These are phyloP conservation scores for Diddensiella santjacobensis DNA, from an alignment of 805 yeast species.

Conservation along the genomic window DNA sequence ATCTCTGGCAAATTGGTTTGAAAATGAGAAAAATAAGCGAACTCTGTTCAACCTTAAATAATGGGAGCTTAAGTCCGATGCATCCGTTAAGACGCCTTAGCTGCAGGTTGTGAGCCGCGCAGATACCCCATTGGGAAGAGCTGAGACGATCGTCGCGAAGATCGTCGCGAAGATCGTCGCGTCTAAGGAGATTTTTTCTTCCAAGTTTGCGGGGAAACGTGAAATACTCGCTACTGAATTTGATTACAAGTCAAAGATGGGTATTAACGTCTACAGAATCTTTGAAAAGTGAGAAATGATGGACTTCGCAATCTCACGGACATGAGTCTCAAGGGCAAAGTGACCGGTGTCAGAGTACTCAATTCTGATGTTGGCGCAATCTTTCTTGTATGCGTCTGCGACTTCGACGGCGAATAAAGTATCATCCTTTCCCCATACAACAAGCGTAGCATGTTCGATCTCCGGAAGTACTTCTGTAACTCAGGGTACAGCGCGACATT, in stretches of 20 bases:
- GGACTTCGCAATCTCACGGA: conserved; percentile 32
- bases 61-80: neutral
- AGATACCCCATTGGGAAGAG: neutral
- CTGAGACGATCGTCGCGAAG: too few species aligned
- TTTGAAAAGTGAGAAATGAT: conserved; percentile 25
- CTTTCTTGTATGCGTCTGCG: conserved; percentile 38
- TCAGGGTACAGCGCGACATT: conserved; percentile 38
- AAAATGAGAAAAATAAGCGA: neutral
- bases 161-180: too few species aligned
- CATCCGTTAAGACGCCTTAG: neutral
- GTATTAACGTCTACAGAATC: too few species aligned
- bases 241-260: too few species aligned
- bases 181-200: too few species aligned
- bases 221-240: too few species aligned
- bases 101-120: neutral
- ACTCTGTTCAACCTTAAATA: neutral
- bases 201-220: too few species aligned
- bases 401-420: conserved; percentile 36
- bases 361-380: conserved; percentile 30
- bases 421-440: conserved; percentile 43
- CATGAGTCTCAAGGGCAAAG: conserved; percentile 37
- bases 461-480: conserved; percentile 37
- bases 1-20: too few species aligned
- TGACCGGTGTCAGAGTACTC: conserved; percentile 39
- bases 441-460: conserved; percentile 36